Base-by-base conservation (phyloP, 148 eudicot genomes). In the Cornus suecica region DNA sequence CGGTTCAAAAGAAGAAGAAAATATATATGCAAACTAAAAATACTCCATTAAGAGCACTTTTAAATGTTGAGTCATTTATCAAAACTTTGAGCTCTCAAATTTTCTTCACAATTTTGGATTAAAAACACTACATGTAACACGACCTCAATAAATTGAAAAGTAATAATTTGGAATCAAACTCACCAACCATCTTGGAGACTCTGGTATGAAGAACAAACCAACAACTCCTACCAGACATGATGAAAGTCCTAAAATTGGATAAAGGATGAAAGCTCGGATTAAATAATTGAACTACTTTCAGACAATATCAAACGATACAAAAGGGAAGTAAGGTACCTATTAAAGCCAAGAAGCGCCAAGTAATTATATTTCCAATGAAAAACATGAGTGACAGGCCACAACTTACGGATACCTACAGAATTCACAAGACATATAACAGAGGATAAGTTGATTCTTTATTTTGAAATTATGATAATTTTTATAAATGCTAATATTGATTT, bases 311-410 rank as follows among this genome's bases (percentile, higher is more conserved):
- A 74, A 34, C 4, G 26, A 30, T 5, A 22, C 11, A 13, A 3
- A 22, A 27, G 22, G 4, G 4, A 28, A 69, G 23, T n/a, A 52
- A 28, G 7, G 30, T 16, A 85, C 85, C 88, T 62, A 76, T 51
- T 14, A 77, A 42, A 79, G 88, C 85, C 81, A 85, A 70, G 37
- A 69, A 62, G 69, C 83, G 83, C 88, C 88, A 85, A 13, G 70
- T 26, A 64, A 85, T 37, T 78, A 77, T 3, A 54, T 79, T 85
- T 54, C 88, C 88, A n/a, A 82, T 70, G 66, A 82, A 76, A 60
- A 51, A 85, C 79, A 77, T 82, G 8, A 80, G 10, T 3, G 85
- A 74, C 27, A 73, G n/a, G 48, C 88, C 88, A 27, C 5, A 65
- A 58, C 79, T 71, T 74, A 74, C 45, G 65, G 74, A 66, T 69